Evolutionary conservation across 2,329 filamentous ascomycete species (phyloP), one percentile per base, ranked within the genome.

Genomic region (Lithohypha guttulata): DNA sequence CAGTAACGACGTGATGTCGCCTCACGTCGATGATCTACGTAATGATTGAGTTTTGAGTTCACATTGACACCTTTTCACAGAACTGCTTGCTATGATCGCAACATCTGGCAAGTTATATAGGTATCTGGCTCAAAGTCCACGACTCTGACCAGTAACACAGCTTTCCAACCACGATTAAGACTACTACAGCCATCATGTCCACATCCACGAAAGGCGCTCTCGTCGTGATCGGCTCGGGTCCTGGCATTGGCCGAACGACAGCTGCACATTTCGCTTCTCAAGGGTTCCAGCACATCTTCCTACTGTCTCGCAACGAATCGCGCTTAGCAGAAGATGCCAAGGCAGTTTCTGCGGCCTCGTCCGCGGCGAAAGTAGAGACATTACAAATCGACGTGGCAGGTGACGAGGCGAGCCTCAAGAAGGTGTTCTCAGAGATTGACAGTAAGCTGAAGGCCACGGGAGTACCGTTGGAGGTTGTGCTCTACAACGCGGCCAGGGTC

Each of bases 271-370:
- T 55, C 48, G 47, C 47, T 6, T 32, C 37, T 3, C 42, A 47
- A 25, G 53, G 56, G 5, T 56, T 55, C 7, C 48, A 44, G 22
- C 30, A 57, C 39, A 26, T 59, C 6, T 42, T 57, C n/a, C 47
- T 57, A 30, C 40, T 58, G n/a, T 59, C 55, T 13, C 46, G 55
- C 8, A 48, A 51, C 14, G 53, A 47, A 8, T 42, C 40, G 17
- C 33, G 43, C 6, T 46, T 39, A 6, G 29, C 47, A 4, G 34
- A 44, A 7, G 47, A 49, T n/a, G 19, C 45, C 26, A 28, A 48
- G 17, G 39, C 53, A 15, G 32, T 34, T 15, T 22, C 7, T 4
- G 15, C 32, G 6, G 32, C 32, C n/a, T 18, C 32, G 13, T 34
- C 32, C 4, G 32, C n/a, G n/a, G 32, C 19, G 14, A 34, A 22